Base-by-base conservation (phyloP, 2,329 filamentous ascomycete genomes). In the Xylariaceae sp. region DNA sequence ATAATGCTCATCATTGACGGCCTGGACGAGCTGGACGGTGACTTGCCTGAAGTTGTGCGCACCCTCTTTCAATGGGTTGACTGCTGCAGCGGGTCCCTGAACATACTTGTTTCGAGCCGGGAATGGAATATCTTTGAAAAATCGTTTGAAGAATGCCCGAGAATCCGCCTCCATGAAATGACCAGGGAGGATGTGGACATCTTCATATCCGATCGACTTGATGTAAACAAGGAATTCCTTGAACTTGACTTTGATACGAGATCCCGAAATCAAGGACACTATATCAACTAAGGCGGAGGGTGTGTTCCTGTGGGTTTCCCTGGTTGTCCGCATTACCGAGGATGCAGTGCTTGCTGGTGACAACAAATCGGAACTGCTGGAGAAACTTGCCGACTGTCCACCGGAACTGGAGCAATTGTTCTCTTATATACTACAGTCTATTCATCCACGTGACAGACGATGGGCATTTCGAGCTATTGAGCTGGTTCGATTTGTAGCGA, bases 61-160 rank as follows among this genome's bases (percentile, higher is more conserved):
- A 34, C 7, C 13, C 32, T 34, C 17, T 34, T 15, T 23, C 18
- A 24, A 14, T 28, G 26, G 26, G 26, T 13, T 5, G n/a, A 28
- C 5, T 5, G n/a, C n/a, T 13, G 19, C 17, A 11, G 3, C 11
- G 11, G 5, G 13, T n/a, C 17, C 11, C 3, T 34, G 3, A 34
- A 34, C 18, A 11, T 34, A n/a, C 26, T 14, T 12, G 32, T 34
- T 5, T 34, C 32, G 26, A 23, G 18, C 13, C 32, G 32, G 32
- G 19, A 24, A 21, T 26, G 8, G 18, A 34, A 26, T 6, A 21
- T 24, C 12, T 23, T 34, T 16, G 9, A 16, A 7, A 13, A 34
- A n/a, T 3, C 32, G 26, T 6, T 34, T 14, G 2, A n/a, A 23
- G 9, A 19, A n/a, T 34, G 11, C 32, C 19, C 32, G 6, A 24